Conservation (phyloP, 768 basidiomycete species). For the Suillus lakei region DNA sequence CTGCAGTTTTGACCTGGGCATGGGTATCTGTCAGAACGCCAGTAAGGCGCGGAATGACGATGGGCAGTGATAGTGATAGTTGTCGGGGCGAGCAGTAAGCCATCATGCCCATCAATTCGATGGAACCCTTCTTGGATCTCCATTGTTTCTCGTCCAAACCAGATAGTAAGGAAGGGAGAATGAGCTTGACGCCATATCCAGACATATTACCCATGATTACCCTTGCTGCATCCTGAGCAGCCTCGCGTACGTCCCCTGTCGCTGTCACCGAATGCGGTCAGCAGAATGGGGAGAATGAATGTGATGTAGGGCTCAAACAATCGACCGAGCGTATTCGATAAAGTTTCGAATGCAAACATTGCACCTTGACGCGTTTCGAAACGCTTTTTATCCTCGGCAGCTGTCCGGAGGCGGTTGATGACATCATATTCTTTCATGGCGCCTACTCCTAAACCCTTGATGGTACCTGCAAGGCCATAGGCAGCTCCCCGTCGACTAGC, state of each 20-base stretch:
- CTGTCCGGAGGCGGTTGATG: slow-evolving; percentile 70
- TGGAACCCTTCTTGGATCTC: slow-evolving; percentile 97
- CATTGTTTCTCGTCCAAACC: slow-evolving; percentile 98
- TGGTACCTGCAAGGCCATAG: slow-evolving; percentile 91
- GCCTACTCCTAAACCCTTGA: slow-evolving; percentile 88
- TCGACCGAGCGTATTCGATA: slow-evolving; percentile 85
- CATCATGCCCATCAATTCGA: slow-evolving; percentile 97
- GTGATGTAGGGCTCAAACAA: slow-evolving; percentile 93
- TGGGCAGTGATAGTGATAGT: slow-evolving; percentile 91
- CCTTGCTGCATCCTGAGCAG: slow-evolving; percentile 88
- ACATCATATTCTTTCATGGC: slow-evolving; percentile 86
- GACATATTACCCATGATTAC: slow-evolving; percentile 96
- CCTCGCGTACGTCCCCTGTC: slow-evolving; percentile 87
- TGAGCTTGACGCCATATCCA: slow-evolving; percentile 94
- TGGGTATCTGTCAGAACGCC: slow-evolving; percentile 97
- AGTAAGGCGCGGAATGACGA: slow-evolving; percentile 95
- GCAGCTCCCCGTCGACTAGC: slow-evolving; percentile 96
- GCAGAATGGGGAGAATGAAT: slow-evolving; percentile 80
- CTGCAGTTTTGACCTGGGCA: slow-evolving; percentile 90
- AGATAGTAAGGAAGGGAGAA: slow-evolving; percentile 85
- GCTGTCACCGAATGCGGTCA: slow-evolving; percentile 88
- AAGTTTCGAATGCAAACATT: slow-evolving; percentile 93
- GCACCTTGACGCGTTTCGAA: slow-evolving; percentile 91
- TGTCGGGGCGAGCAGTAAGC: slow-evolving; percentile 97
- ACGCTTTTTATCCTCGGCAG: slow-evolving; percentile 87